A percentile compares a stretch with the other conserved stretches of the same genome.
phyloP scores from a whole-genome alignment of 768 basidiomycete species.

The Fistulinella prunicolor region DNA sequence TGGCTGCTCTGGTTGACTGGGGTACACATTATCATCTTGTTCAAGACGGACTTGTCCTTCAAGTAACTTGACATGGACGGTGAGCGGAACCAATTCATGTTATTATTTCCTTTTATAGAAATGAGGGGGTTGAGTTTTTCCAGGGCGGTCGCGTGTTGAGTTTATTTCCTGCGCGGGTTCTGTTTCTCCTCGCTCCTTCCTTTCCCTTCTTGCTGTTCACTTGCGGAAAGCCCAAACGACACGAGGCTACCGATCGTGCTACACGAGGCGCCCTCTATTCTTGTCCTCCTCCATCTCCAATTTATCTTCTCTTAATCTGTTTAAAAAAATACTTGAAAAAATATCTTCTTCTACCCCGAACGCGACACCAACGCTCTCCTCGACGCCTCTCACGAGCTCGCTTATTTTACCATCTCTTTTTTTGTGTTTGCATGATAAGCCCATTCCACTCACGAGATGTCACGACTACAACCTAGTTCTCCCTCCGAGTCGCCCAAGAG shows the following conservation, averaged over 20 bases:
- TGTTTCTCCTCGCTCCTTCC: constrained; percentile 19
- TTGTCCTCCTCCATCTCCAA: constrained; percentile 20
- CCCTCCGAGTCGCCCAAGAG: constrained; percentile 32
- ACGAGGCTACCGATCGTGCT: constrained; percentile 45
- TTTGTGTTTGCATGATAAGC: constrained; percentile 24
- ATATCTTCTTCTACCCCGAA: constrained; percentile 18
- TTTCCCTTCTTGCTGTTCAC: constrained; percentile 28
- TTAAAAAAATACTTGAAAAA: constrained; percentile 22
- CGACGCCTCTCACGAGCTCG: constrained; percentile 29
- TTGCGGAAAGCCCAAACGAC: constrained; percentile 41
- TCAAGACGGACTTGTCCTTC: too few relatives aligned
- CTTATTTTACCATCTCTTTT: constrained; percentile 24
- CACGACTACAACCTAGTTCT: constrained; percentile 32
- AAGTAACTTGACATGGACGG: constrained; percentile 18
- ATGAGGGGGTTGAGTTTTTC: constrained; percentile 32
- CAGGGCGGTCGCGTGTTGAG: constrained; percentile 31
- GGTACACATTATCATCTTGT: not conserved
- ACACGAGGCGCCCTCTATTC: constrained; percentile 48
- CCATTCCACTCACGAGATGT: constrained; percentile 36
- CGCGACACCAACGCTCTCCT: constrained; percentile 34
- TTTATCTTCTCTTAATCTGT: constrained; percentile 2
- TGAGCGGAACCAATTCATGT: constrained; percentile 24
- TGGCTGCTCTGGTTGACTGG: constrained; percentile 2
- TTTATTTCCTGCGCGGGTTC: constrained; percentile 13
- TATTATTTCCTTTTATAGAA: constrained; percentile 29